phyloP scores from a whole-genome alignment of 2,329 filamentous ascomycete species.

The Biscogniauxia marginata region DNA sequence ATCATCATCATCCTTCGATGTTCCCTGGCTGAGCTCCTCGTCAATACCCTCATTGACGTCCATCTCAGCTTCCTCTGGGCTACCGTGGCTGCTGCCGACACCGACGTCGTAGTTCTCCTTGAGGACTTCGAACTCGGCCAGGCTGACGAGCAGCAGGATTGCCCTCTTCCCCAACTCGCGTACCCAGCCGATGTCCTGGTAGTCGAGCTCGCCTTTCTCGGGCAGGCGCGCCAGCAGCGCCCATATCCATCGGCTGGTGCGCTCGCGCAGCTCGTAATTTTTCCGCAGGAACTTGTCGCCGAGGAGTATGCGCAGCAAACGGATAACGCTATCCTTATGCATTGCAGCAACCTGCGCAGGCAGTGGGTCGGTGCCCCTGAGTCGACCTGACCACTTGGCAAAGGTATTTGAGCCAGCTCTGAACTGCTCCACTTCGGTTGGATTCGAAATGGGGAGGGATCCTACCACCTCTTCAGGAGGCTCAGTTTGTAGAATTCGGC shows the following conservation, averaged over 20 bases:
- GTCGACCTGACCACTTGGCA: constrained; percentile 49
- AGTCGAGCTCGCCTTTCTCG: constrained; percentile 71
- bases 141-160: constrained; percentile 55
- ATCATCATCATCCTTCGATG: constrained; percentile 28
- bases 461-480: constrained; percentile 54
- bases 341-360: constrained; percentile 63
- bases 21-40: constrained; percentile 37
- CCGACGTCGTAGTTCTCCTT: constrained; percentile 41
- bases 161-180: constrained; percentile 79
- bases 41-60: constrained; percentile 47
- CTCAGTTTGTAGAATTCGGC: constrained; percentile 54
- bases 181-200: constrained; percentile 72
- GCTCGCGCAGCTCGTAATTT: constrained; percentile 58
- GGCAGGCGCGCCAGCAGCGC: constrained; percentile 73
- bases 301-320: constrained; percentile 65
- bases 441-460: constrained; percentile 52
- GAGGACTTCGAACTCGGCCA: constrained; percentile 52
- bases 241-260: constrained; percentile 83
- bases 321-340: constrained; percentile 64
- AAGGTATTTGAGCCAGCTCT: constrained; percentile 50
- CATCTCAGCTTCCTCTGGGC: constrained; percentile 33
- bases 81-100: constrained; percentile 28
- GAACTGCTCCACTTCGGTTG: constrained; percentile 54
- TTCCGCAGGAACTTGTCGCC: constrained; percentile 62
- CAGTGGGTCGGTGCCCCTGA: constrained; percentile 54